Base-by-base conservation (phyloP, 768 basidiomycete species). In the Termitomyces heimii region DNA sequence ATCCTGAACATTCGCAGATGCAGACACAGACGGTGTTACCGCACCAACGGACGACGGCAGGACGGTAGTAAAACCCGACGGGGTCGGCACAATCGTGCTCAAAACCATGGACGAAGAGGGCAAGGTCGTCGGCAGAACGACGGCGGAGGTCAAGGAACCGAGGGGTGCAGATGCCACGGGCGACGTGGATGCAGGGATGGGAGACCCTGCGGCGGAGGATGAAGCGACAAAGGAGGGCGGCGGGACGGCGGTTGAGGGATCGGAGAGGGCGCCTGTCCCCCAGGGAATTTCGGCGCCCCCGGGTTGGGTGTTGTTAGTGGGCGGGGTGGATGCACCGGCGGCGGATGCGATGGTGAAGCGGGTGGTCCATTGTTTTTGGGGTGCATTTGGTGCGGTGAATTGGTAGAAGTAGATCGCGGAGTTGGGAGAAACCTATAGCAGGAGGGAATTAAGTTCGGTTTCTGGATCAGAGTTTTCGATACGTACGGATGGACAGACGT, bases 361-460 rank as follows among this genome's bases (percentile, higher is more conserved):
- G 16, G 82, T 83, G 2, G 89, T 88, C 91, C 91, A 93, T 35
- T 73, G 68, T 66, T 73, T 76, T 49, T 65, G 66, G 37, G 70
- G 1, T 0, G 81, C 65, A 6, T 59, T 64, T 0, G 78, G 71
- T 1, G 81, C 70, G 16, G 80, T 74, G 75, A 88, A 92, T 64
- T 91, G 88, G 70, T 89, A 89, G 75, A 92, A 92, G 74, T 91
- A 92, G 61, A 92, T 83, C 37, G 82, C 65, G 2, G 89, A 76
- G 68, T 86, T 75, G 20, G 82, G 79, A 20, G 72, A 72, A 39
- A 92, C 88, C 85, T 88, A 63, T 40, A 40, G 8, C 39, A 9
- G 50, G 42, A 53, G 32, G 18, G n/a, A 44, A 22, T 29, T 49
- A 42, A 43, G 37, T 29, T 29, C 1, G 3, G 7, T 22, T 18